Evolutionary conservation across 2,329 filamentous ascomycete species (phyloP).

Genomic region (Calonectria ilicicola): DNA sequence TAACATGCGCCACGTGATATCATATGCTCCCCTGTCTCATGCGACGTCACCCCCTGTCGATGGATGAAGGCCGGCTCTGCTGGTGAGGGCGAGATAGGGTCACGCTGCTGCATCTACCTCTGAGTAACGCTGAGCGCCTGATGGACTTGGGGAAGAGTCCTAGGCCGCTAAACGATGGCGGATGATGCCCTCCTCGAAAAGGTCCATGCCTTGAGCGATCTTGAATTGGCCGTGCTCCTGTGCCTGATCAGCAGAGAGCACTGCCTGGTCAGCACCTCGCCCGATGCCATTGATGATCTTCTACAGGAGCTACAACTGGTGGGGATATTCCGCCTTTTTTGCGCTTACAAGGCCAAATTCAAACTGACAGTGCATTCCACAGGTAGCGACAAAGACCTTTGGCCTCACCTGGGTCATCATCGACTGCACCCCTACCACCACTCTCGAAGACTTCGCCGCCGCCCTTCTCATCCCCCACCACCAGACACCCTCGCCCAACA

Average conservation of each 20-base stretch:
- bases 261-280: conserved; percentile 84
- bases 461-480: conserved; percentile 68
- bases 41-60: conserved; percentile 32
- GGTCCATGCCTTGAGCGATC: conserved; percentile 83
- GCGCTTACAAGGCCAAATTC: background rate
- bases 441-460: conserved; percentile 83
- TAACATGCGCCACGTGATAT: conserved; percentile 45
- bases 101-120: conserved; percentile 4
- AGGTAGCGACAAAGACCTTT: conserved; percentile 79
- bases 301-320: conserved; percentile 80
- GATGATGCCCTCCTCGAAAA: conserved; percentile 72
- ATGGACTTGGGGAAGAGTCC: conserved; percentile 41
- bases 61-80: background rate
- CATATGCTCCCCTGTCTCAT: conserved; percentile 40
- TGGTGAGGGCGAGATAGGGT: conserved; percentile 8
- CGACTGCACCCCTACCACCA: conserved; percentile 78
- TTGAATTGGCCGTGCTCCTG: conserved; percentile 88
- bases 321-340: conserved; percentile 7
- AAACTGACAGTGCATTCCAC: background rate
- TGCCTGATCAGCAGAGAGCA: conserved; percentile 87
- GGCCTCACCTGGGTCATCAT: conserved; percentile 77
- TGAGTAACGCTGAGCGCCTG: conserved; percentile 26
- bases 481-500: conserved; percentile 33
- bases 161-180: conserved; percentile 63
- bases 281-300: conserved; percentile 73